These are phyloP conservation scores for Cyathus striatus DNA, from an alignment of 768 basidiomycete genomes.

Conservation along the genomic window DNA sequence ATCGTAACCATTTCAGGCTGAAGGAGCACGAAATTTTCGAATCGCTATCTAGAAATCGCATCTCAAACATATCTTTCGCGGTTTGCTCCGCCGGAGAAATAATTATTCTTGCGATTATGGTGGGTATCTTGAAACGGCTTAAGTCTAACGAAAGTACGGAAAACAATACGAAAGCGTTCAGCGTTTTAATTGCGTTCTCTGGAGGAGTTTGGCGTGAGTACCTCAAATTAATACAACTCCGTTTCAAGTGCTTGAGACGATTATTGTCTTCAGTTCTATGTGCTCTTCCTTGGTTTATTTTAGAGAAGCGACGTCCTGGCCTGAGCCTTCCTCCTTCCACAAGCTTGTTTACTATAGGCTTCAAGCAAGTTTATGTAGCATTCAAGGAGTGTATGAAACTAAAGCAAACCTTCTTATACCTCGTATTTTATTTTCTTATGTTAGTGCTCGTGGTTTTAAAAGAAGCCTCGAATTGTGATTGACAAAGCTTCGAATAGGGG, in stretches of 20 bases:
- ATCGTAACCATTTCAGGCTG: no score
- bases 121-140: conserved; percentile 68
- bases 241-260: neutral
- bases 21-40: conserved; percentile 51
- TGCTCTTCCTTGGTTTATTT: conserved; percentile 69
- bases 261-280: conserved; percentile 47
- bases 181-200: conserved; percentile 72
- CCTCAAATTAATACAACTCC: no score
- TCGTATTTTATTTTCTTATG: conserved; percentile 76
- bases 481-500: conserved; percentile 45
- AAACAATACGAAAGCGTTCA: conserved; percentile 74
- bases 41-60: conserved; percentile 64
- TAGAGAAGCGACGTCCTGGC: conserved; percentile 65
- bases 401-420: conserved; percentile 71
- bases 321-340: conserved; percentile 52
- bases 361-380: conserved; percentile 61
- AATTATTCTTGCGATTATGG: conserved; percentile 64
- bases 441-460: no score
- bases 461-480: no score
- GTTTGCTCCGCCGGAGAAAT: conserved; percentile 69
- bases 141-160: conserved; percentile 55
- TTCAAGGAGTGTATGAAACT: conserved; percentile 59
- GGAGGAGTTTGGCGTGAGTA: conserved; percentile 70
- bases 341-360: conserved; percentile 57
- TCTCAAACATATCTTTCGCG: conserved; percentile 73